phyloP scores from a whole-genome alignment of 352 stramenopile species.

The Globisporangium middletonii region DNA sequence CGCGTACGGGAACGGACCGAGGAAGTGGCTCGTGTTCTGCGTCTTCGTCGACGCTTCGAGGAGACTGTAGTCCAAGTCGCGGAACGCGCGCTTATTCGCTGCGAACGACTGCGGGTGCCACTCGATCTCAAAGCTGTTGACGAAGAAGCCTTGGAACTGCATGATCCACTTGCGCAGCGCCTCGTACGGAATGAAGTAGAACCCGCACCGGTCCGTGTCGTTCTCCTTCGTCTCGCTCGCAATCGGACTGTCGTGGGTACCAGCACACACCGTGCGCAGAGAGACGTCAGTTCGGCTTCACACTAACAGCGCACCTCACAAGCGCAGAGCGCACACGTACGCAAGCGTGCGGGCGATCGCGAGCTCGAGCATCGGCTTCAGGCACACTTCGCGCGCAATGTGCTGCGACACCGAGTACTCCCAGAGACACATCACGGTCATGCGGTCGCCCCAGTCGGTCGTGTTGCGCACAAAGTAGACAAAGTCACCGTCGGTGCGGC shows the following conservation, averaged over 20 bases:
- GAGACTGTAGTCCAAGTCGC: constrained; percentile 57
- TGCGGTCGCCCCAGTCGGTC: constrained; percentile 76
- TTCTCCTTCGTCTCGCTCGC: constrained; percentile 60
- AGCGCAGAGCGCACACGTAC: constrained; percentile 12
- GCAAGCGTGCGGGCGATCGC: constrained; percentile 51
- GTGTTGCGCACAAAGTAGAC: constrained; percentile 79
- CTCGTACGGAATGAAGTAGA: constrained; percentile 83
- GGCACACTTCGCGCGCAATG: constrained; percentile 45
- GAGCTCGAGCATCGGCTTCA: constrained; percentile 73
- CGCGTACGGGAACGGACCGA: constrained; percentile 70
- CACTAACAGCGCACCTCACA: neutral
- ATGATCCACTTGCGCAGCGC: constrained; percentile 67
- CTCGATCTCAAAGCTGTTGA: constrained; percentile 76
- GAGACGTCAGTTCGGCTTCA: no score
- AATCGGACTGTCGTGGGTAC: constrained; percentile 22
- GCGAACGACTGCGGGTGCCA: constrained; percentile 66
- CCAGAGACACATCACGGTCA: constrained; percentile 82
- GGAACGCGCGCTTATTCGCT: constrained; percentile 45
- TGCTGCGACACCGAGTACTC: constrained; percentile 55
- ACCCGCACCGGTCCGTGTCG: constrained; percentile 69
- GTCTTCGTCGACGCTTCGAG: constrained; percentile 57
- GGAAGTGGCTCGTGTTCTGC: constrained; percentile 67
- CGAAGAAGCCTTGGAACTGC: constrained; percentile 78
- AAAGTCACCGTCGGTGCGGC: constrained; percentile 46
- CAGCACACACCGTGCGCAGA: no score